phyloP scores from a whole-genome alignment of 257 asterid genomes.

The Verbascum thapsus region DNA sequence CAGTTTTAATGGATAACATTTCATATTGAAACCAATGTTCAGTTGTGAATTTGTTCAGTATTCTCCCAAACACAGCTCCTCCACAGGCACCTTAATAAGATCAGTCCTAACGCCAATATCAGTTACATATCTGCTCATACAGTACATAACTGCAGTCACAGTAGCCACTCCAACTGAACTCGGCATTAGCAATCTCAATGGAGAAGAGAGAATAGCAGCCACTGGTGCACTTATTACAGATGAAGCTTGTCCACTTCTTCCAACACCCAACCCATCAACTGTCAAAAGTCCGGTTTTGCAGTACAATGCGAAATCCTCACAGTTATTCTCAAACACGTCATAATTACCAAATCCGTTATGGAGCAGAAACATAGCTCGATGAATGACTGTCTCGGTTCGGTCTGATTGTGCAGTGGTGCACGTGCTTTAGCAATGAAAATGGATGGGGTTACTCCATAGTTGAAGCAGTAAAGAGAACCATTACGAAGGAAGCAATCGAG shows the following conservation, averaged over 20 bases:
- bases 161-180: conserved; percentile 76
- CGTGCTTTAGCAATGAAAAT: conserved; percentile 68
- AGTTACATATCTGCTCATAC: conserved; percentile 77
- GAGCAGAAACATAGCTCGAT: conserved; percentile 78
- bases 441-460: conserved; percentile 70
- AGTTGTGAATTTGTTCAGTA: conserved; percentile 38
- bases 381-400: conserved; percentile 51
- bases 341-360: conserved; percentile 82
- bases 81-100: conserved; percentile 70
- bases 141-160: conserved; percentile 81
- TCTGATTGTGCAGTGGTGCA: conserved; percentile 76
- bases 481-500: conserved; percentile 72
- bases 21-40: too few species aligned
- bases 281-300: conserved; percentile 87
- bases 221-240: conserved; percentile 76
- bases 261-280: conserved; percentile 64
- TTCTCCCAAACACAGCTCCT: conserved; percentile 53
- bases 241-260: conserved; percentile 89
- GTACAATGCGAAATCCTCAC: conserved; percentile 83
- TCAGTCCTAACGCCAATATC: conserved; percentile 79
- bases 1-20: too few species aligned
- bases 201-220: conserved; percentile 76
- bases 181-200: conserved; percentile 67
- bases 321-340: conserved; percentile 74
- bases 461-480: conserved; percentile 66